Conservation (phyloP, 352 stramenopile species). For the Phytophthora citrophthora region DNA sequence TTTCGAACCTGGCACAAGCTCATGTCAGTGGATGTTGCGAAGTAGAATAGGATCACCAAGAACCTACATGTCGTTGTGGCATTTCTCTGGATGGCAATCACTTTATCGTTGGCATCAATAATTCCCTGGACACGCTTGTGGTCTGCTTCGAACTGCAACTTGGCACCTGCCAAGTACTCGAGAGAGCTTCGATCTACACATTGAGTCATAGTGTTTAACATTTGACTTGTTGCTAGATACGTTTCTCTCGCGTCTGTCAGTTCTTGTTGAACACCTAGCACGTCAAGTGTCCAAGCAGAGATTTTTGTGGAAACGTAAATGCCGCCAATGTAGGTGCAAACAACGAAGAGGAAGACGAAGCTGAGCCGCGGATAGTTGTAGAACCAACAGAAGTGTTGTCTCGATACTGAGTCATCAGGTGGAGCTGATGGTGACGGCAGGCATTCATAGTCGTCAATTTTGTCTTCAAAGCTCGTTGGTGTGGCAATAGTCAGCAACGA, state of each 20-base stretch:
- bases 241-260: slow-evolving; percentile 34
- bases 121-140: slow-evolving; percentile 32
- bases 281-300: slow-evolving; percentile 35
- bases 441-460: slow-evolving; percentile 11
- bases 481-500: slow-evolving; percentile 1
- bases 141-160: slow-evolving; percentile 35
- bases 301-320: slow-evolving; percentile 48
- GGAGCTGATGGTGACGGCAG: slow-evolving; percentile 28
- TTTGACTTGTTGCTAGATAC: slow-evolving; percentile 39
- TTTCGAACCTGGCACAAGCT: slow-evolving; percentile 23
- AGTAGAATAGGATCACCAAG: background rate
- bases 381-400: slow-evolving; percentile 28
- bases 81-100: slow-evolving; percentile 19
- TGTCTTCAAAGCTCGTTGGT: slow-evolving; percentile 9
- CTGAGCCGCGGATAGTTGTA: slow-evolving; percentile 53
- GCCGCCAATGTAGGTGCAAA: slow-evolving; percentile 50
- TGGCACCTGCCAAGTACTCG: slow-evolving; percentile 31
- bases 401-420: background rate
- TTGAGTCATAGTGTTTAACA: slow-evolving; percentile 36
- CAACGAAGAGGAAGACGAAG: slow-evolving; percentile 61
- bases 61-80: slow-evolving; percentile 36
- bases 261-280: slow-evolving; percentile 34
- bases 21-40: background rate
- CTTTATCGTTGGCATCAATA: slow-evolving; percentile 36
- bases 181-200: slow-evolving; percentile 44